These are phyloP conservation scores for Tylopilus intermedius DNA, from an alignment of 768 basidiomycete species.

Conservation along the genomic window DNA sequence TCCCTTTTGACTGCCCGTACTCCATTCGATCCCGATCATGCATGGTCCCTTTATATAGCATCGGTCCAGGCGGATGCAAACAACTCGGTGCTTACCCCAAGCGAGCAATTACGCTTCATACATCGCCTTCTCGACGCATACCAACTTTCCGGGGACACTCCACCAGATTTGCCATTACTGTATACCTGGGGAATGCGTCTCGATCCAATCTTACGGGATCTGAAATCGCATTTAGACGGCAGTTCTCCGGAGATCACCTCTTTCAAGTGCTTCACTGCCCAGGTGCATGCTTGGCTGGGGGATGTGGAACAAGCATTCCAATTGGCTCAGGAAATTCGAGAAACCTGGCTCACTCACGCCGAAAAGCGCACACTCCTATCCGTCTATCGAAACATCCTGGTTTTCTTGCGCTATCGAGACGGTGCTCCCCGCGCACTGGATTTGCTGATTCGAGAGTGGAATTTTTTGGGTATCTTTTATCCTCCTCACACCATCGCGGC, in stretches of 20 bases:
- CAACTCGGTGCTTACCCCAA: slow-evolving; percentile 13
- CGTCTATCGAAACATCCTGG: slow-evolving; percentile 37
- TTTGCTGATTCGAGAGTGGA: slow-evolving; percentile 39
- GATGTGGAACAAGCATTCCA: slow-evolving; percentile 33
- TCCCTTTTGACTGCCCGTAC: slow-evolving; percentile 14
- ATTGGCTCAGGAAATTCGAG: slow-evolving; percentile 24
- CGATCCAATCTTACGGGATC: slow-evolving; percentile 27
- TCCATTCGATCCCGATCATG: slow-evolving; percentile 34
- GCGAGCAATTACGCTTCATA: slow-evolving; percentile 26
- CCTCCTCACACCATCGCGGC: not conserved
- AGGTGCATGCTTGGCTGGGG: slow-evolving; percentile 34
- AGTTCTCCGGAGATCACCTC: slow-evolving; percentile 16
- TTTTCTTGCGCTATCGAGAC: slow-evolving; percentile 32
- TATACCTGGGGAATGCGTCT: slow-evolving; percentile 36
- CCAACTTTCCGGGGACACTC: slow-evolving; percentile 12
- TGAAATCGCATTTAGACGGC: slow-evolving; percentile 22
- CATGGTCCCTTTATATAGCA: slow-evolving; percentile 38
- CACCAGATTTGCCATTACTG: slow-evolving; percentile 19
- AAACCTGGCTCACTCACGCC: slow-evolving; percentile 15
- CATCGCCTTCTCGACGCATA: slow-evolving; percentile 20
- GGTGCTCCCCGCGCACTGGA: slow-evolving; percentile 34
- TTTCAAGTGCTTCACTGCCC: slow-evolving; percentile 29
- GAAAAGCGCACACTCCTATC: slow-evolving; percentile 20
- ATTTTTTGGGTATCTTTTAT: slow-evolving; percentile 24
- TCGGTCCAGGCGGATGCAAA: slow-evolving; percentile 7